Evolutionary conservation across 116 monocot genomes (phyloP).

Genomic region (Cymodocea nodosa): DNA sequence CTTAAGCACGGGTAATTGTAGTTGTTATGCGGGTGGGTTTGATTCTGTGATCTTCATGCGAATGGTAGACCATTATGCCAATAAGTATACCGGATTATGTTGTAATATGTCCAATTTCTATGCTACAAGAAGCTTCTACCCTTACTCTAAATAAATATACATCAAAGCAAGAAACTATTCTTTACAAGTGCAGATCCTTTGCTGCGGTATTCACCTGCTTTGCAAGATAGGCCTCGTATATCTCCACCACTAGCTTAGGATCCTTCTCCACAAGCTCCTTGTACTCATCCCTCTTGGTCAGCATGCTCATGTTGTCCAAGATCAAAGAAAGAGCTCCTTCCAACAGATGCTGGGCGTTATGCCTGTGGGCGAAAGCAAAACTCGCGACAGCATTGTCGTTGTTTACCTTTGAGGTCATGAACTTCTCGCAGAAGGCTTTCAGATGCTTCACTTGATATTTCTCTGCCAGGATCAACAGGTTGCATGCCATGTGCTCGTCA

Average conservation of each 20-base stretch:
- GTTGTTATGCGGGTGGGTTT: too few relatives aligned
- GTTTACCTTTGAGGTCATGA: constrained; percentile 78
- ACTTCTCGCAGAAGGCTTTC: constrained; percentile 74
- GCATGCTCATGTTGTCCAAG: constrained; percentile 63
- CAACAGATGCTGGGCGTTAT: constrained; percentile 54
- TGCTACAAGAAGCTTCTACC: too few relatives aligned
- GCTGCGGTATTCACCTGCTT: constrained; percentile 57
- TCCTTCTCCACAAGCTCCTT: constrained; percentile 77
- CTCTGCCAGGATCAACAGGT: constrained; percentile 70
- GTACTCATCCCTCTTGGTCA: constrained; percentile 47
- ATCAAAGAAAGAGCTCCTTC: constrained; percentile 58
- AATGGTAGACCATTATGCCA: too few relatives aligned
- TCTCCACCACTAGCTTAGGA: constrained; percentile 76
- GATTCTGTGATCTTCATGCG: too few relatives aligned
- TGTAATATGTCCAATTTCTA: too few relatives aligned
- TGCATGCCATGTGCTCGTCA: constrained; percentile 70
- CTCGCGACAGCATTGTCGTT: constrained; percentile 56
- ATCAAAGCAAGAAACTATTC: too few relatives aligned
- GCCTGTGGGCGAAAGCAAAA: constrained; percentile 65
- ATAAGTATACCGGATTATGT: too few relatives aligned
- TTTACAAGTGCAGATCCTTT: constrained; percentile 3
- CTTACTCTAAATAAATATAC: too few relatives aligned
- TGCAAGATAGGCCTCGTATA: constrained; percentile 79
- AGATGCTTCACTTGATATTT: constrained; percentile 96
- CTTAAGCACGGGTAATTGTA: too few relatives aligned